Conservation (phyloP, 2,329 filamentous ascomycete genomes). For the Phyllosticta citrichinensis region DNA sequence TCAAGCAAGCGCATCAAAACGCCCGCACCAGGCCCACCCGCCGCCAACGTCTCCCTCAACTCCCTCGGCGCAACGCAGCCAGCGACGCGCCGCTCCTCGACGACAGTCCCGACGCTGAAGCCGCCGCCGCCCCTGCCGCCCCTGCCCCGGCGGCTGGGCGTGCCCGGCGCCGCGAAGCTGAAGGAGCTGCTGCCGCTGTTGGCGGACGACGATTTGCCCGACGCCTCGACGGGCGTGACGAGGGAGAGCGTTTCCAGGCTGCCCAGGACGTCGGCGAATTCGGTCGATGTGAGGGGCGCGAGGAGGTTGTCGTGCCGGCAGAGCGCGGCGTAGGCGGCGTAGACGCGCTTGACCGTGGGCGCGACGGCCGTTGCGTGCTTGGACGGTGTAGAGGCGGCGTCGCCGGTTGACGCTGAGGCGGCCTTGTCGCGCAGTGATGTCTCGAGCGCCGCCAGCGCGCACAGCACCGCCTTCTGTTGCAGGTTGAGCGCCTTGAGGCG, state of each 20-base stretch:
- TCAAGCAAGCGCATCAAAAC: slow-evolving; percentile 25
- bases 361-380: slow-evolving; percentile 45
- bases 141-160: slow-evolving; percentile 56
- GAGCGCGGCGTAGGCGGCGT: slow-evolving; percentile 69
- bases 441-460: slow-evolving; percentile 79
- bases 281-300: slow-evolving; percentile 78
- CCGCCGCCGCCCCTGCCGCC: slow-evolving; percentile 22
- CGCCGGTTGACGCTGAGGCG: background rate
- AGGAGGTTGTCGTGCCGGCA: slow-evolving; percentile 84
- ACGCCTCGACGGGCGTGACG: slow-evolving; percentile 55
- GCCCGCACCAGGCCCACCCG: slow-evolving; percentile 33
- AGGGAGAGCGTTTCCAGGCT: slow-evolving; percentile 83
- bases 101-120: slow-evolving; percentile 34
- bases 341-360: slow-evolving; percentile 75
- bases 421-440: slow-evolving; percentile 51
- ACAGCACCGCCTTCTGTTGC: slow-evolving; percentile 92
- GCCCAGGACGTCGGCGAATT: slow-evolving; percentile 87
- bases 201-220: slow-evolving; percentile 51
- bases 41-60: slow-evolving; percentile 52
- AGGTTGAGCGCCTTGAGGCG: slow-evolving; percentile 81
- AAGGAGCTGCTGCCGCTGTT: slow-evolving; percentile 54
- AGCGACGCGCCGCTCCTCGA: slow-evolving; percentile 68
- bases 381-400: slow-evolving; percentile 27
- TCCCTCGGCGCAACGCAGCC: slow-evolving; percentile 75
- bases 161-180: slow-evolving; percentile 4